These are phyloP conservation scores for Lenzites betulinus DNA, from an alignment of 768 basidiomycete genomes.

Conservation along the genomic window DNA sequence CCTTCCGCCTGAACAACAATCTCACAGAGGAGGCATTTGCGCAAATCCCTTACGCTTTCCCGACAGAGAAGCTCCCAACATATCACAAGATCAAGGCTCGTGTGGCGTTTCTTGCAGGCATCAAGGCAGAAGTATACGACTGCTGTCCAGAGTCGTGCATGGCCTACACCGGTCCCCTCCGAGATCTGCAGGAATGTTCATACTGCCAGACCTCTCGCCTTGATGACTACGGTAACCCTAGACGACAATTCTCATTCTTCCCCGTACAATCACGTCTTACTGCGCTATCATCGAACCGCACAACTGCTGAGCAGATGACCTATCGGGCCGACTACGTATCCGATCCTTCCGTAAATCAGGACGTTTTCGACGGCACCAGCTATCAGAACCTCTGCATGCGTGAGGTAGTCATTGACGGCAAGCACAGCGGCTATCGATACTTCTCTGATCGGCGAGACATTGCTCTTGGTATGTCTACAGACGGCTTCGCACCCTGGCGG, in stretches of 20 bases:
- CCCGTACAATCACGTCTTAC: neutral
- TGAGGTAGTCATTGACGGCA: slow-evolving; percentile 33
- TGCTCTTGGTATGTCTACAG: slow-evolving; percentile 43
- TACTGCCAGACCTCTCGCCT: neutral
- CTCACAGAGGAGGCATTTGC: neutral
- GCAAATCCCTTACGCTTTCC: neutral
- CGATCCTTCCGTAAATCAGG: slow-evolving; percentile 25
- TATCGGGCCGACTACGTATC: slow-evolving; percentile 17
- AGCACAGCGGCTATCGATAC: slow-evolving; percentile 27
- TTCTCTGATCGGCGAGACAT: slow-evolving; percentile 45
- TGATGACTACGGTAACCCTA: neutral
- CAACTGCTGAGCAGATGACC: neutral
- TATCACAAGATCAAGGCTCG: neutral
- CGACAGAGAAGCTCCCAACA: neutral
- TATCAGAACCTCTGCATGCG: slow-evolving; percentile 32
- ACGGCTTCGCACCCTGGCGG: slow-evolving; percentile 46
- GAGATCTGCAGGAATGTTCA: neutral
- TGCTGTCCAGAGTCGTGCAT: neutral
- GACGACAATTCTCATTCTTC: neutral
- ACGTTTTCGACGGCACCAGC: slow-evolving; percentile 39
- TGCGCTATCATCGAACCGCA: too few relatives aligned
- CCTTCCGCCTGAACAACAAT: too few relatives aligned
- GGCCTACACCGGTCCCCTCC: neutral
- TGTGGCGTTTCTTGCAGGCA: neutral
- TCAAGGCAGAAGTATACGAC: neutral